Percentiles rank a stretch among this genome's conserved stretches.
These are phyloP conservation scores for Taiozyma sp. DNA, from an alignment of 1,139 yeast species.

Conservation along the genomic window DNA sequence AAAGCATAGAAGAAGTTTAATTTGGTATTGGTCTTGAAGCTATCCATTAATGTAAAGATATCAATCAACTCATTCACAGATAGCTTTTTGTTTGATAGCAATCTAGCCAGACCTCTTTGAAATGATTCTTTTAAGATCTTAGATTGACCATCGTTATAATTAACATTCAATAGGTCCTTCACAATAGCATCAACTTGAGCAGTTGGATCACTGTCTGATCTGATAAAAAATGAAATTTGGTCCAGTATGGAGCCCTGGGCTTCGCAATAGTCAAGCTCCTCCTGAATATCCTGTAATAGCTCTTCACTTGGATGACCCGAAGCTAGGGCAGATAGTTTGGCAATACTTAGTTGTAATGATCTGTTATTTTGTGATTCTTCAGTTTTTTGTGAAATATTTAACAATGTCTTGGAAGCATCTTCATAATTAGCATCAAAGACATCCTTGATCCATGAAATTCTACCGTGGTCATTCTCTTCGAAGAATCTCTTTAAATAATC, in stretches of 20 bases:
- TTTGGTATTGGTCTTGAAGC: conserved; percentile 26
- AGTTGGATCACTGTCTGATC: conserved; percentile 22
- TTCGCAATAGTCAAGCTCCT: conserved; percentile 40
- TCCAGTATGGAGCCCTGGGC: conserved; percentile 41
- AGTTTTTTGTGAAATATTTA: conserved; percentile 35
- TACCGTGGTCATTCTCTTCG: conserved; percentile 42
- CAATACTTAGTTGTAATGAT: conserved; percentile 61
- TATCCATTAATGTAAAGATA: conserved; percentile 48
- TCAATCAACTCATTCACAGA: conserved; percentile 47
- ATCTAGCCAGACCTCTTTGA: conserved; percentile 31
- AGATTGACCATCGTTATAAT: conserved; percentile 3
- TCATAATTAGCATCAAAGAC: conserved; percentile 46
- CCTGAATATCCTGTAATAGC: conserved; percentile 40
- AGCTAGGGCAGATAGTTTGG: conserved; percentile 50
- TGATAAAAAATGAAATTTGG: conserved; percentile 28
- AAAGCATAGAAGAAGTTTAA: conserved; percentile 39
- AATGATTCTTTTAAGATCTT: conserved; percentile 21
- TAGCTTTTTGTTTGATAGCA: conserved; percentile 39
- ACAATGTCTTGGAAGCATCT: conserved; percentile 46
- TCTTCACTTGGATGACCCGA: conserved; percentile 14
- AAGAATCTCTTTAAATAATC: conserved; percentile 51
- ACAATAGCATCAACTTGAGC: conserved; percentile 22
- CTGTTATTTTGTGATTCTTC: conserved; percentile 44
- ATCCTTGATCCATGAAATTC: conserved; percentile 73
- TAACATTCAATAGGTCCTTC: conserved; percentile 11